phyloP scores from a whole-genome alignment of 2,329 filamentous ascomycete genomes.

The Aspergillus costaricaensis region DNA sequence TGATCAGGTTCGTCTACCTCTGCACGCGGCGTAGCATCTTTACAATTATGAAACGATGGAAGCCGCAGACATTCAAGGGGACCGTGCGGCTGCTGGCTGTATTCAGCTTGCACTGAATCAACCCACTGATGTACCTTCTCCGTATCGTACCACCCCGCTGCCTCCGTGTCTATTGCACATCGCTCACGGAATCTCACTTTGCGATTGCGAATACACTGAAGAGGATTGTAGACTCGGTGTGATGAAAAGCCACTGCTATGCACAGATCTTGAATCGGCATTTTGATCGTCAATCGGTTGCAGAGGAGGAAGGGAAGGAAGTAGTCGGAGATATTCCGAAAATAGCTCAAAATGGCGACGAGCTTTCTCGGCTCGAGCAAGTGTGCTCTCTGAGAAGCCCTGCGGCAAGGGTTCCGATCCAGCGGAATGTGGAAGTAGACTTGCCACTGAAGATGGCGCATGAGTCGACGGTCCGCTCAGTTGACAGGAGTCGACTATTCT shows the following conservation, averaged over 20 bases:
- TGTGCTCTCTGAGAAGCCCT: slow-evolving; percentile 73
- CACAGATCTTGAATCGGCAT: slow-evolving; percentile 17
- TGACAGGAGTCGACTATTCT: slow-evolving; percentile 12
- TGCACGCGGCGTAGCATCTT: slow-evolving; percentile 17
- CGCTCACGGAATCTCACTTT: slow-evolving; percentile 80
- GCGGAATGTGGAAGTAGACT: slow-evolving; percentile 32
- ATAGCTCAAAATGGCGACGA: slow-evolving; percentile 80
- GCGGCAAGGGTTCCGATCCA: slow-evolving; percentile 39
- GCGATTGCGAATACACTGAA: slow-evolving; percentile 90
- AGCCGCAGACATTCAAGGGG: slow-evolving; percentile 49
- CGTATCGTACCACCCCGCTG: slow-evolving; percentile 75
- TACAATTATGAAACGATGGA: slow-evolving; percentile 42
- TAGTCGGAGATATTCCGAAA: slow-evolving; percentile 78
- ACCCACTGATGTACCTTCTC: slow-evolving; percentile 75
- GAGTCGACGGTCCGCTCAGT: slow-evolving; percentile 11
- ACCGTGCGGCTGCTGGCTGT: slow-evolving; percentile 47
- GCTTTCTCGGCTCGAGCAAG: slow-evolving; percentile 81
- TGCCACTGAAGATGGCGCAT: slow-evolving; percentile 26
- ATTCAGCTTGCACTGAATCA: slow-evolving; percentile 62
- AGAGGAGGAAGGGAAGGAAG: slow-evolving; percentile 73
- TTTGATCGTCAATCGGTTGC: slow-evolving; percentile 1
- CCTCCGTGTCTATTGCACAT: slow-evolving; percentile 70
- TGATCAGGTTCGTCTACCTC: slow-evolving; percentile 29
- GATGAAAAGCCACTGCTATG: slow-evolving; percentile 45
- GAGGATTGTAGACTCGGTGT: slow-evolving; percentile 80